Percentiles rank a stretch among this genome's conserved stretches.
Evolutionary conservation across 1,284 basidiomycete species (phyloP).

Genomic region (Taiwanofungus camphoratus): DNA sequence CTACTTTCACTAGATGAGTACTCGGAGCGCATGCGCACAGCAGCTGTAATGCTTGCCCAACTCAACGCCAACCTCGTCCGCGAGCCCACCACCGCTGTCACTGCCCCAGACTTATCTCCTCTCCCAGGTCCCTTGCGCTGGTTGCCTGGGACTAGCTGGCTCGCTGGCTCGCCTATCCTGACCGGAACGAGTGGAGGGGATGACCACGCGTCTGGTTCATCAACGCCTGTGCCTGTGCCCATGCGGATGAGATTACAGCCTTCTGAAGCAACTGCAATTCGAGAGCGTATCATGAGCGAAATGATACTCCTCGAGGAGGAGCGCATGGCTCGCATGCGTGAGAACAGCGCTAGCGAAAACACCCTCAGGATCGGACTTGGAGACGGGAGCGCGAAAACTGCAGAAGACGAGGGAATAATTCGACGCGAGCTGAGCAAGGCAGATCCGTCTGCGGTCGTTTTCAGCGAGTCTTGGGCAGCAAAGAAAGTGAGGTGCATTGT

Average conservation of each 20-base stretch:
- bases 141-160: conserved; percentile 54
- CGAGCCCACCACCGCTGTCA: conserved; percentile 36
- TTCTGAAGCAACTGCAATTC: conserved; percentile 83
- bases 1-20: conserved; percentile 86
- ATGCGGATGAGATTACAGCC: conserved; percentile 66
- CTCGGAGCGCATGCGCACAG: conserved; percentile 96
- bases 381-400: conserved; percentile 50
- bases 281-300: conserved; percentile 97
- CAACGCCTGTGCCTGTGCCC: conserved; percentile 23
- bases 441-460: conserved; percentile 94
- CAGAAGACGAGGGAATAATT: conserved; percentile 90
- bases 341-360: conserved; percentile 52
- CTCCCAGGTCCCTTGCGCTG: conserved; percentile 38
- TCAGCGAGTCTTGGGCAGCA: conserved; percentile 91
- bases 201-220: conserved; percentile 16
- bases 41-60: conserved; percentile 97
- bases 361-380: conserved; percentile 45
- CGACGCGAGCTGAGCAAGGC: conserved; percentile 90
- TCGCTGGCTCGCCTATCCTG: conserved; percentile 17
- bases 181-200: conserved; percentile 24
- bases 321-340: conserved; percentile 91
- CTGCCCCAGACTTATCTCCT: conserved; percentile 30
- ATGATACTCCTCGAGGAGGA: conserved; percentile 98
- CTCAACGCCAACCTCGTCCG: conserved; percentile 80
- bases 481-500: conserved; percentile 67